phyloP scores from a whole-genome alignment of 2,329 filamentous ascomycete species.

The Bipolaris zeicola region DNA sequence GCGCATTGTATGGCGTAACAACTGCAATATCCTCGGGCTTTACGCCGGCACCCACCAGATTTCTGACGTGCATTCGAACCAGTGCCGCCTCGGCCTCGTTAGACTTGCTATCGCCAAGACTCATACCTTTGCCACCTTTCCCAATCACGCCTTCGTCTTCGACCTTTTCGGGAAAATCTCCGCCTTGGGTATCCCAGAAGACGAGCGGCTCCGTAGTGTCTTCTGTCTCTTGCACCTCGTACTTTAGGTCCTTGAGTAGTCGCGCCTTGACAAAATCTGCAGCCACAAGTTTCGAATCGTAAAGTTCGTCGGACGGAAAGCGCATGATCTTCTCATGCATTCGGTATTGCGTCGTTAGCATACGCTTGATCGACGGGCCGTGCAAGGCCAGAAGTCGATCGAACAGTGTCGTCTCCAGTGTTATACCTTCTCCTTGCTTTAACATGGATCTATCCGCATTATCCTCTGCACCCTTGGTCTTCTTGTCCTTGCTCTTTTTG shows the following conservation, averaged over 20 bases:
- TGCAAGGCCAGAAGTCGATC: conserved; percentile 84
- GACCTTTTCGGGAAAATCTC: conserved; percentile 82
- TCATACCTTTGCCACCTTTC: conserved; percentile 54
- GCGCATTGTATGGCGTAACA: conserved; percentile 95
- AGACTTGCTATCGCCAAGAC: conserved; percentile 78
- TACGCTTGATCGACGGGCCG: conserved; percentile 82
- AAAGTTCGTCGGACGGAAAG: conserved; percentile 88
- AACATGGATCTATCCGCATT: conserved; percentile 42
- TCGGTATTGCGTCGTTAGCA: conserved; percentile 96
- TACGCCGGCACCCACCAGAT: conserved; percentile 79
- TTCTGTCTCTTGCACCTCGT: conserved; percentile 78
- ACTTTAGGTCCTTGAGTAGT: conserved; percentile 76
- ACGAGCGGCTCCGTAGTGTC: conserved; percentile 87
- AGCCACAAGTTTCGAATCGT: conserved; percentile 80
- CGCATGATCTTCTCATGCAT: conserved; percentile 98
- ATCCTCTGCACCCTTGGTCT: conserved; percentile 31
- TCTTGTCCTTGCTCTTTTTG: conserved; percentile 52
- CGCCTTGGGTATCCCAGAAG: conserved; percentile 96
- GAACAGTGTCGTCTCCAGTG: conserved; percentile 88
- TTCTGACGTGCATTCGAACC: conserved; percentile 76
- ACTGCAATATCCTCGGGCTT: conserved; percentile 85
- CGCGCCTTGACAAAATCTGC: conserved; percentile 77
- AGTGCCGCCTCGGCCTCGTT: conserved; percentile 89
- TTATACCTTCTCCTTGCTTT: conserved; percentile 54
- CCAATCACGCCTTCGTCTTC: conserved; percentile 70